A percentile compares a stretch with the other conserved stretches of the same genome.
Evolutionary conservation across 345 rosid species (phyloP).

Genomic region (Geranium rotundifolium): DNA sequence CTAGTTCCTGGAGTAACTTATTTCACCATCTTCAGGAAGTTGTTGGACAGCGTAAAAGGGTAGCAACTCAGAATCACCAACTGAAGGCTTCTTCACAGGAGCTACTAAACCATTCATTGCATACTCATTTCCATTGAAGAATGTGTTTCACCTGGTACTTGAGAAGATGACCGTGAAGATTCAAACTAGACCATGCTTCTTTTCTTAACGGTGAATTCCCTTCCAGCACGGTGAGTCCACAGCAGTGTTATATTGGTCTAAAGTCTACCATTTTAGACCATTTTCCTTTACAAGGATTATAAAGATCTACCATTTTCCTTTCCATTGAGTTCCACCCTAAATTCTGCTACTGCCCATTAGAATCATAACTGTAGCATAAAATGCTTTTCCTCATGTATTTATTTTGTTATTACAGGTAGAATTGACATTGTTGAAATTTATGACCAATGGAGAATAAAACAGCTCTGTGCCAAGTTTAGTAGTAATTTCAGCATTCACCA

Average conservation of each 20-base stretch:
- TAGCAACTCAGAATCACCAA: constrained; percentile 17
- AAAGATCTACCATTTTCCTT: no score
- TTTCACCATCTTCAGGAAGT: constrained; percentile 12
- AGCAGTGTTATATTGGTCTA: constrained; percentile 28
- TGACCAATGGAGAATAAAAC: not conserved
- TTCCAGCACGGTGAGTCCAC: constrained; percentile 54
- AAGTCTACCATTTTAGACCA: no score
- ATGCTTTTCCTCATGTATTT: no score
- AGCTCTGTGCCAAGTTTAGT: not conserved
- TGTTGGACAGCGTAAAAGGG: constrained; percentile 16
- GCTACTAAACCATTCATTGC: constrained; percentile 10
- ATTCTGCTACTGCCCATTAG: no score
- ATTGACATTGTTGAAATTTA: no score
- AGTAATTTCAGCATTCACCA: not conserved
- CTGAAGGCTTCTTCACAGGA: constrained; percentile 12
- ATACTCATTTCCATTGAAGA: constrained; percentile 8
- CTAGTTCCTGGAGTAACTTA: not conserved
- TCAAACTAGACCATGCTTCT: constrained; percentile 22
- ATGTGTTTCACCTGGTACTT: constrained; percentile 13
- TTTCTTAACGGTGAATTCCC: constrained; percentile 33
- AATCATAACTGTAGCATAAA: no score
- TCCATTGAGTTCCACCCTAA: not conserved
- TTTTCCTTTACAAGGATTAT: no score
- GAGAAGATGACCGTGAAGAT: constrained; percentile 25
- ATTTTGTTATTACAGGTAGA: no score